A percentile compares a stretch with the other conserved stretches of the same genome.
Conservation (phyloP, 2,329 filamentous ascomycete genomes). For the Chalaropsis ovoidea region DNA sequence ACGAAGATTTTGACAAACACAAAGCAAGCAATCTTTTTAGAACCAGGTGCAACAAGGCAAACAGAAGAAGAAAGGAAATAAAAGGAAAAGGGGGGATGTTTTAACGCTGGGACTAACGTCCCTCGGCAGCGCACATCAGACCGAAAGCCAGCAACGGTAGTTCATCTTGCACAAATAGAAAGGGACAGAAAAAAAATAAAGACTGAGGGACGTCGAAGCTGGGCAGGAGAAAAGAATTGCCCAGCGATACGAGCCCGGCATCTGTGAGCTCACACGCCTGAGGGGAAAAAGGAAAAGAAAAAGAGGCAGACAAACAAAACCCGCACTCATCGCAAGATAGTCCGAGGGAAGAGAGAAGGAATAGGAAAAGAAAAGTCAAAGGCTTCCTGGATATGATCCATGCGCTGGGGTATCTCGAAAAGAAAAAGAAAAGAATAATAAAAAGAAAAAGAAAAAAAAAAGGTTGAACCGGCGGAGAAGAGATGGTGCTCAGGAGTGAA, state of each 20-base stretch:
- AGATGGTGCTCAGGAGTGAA: background rate
- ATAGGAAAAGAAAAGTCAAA: conserved; percentile 5
- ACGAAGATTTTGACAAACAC: background rate
- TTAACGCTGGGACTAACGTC: background rate
- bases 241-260: background rate
- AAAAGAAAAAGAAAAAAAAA: conserved; percentile 17
- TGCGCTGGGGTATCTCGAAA: conserved; percentile 25
- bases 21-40: conserved; percentile 15
- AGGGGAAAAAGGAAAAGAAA: background rate
- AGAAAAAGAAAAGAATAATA: conserved; percentile 20
- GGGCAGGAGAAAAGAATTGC: background rate
- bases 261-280: background rate
- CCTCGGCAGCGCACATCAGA: background rate
- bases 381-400: conserved; percentile 15
- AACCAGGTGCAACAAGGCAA: conserved; percentile 1
- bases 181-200: background rate
- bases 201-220: background rate
- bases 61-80: background rate
- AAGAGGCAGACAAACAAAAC: background rate
- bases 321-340: conserved; percentile 14
- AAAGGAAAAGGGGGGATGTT: background rate
- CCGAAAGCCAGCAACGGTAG: conserved; percentile 11
- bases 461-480: background rate
- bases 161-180: conserved; percentile 10
- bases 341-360: conserved; percentile 4